Conservation (phyloP, 2,329 filamentous ascomycete species). For the Daldinia sp. region DNA sequence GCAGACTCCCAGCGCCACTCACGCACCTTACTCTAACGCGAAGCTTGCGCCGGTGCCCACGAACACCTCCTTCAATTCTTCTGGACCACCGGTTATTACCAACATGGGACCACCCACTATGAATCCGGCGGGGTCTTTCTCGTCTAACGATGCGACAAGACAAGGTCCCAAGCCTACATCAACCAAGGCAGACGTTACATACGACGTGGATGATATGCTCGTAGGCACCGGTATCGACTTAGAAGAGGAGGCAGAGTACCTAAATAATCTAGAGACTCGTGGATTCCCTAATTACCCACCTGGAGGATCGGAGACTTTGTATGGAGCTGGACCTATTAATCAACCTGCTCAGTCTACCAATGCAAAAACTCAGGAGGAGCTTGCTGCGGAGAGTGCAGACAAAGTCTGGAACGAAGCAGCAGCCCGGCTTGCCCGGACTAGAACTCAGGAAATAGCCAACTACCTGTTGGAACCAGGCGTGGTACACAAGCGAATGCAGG, state of each 20-base stretch:
- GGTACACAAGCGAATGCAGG: constrained; percentile 68
- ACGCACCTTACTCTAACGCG: constrained; percentile 47
- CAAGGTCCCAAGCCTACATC: constrained; percentile 72
- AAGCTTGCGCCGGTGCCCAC: constrained; percentile 47
- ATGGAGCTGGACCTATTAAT: constrained; percentile 74
- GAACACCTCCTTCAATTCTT: constrained; percentile 13
- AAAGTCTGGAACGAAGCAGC: constrained; percentile 75
- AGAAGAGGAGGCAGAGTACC: constrained; percentile 84
- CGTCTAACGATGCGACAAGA: constrained; percentile 51
- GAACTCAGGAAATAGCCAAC: constrained; percentile 77
- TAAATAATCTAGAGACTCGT: constrained; percentile 72
- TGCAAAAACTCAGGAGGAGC: constrained; percentile 69
- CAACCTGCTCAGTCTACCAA: constrained; percentile 65
- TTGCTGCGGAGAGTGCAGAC: constrained; percentile 73
- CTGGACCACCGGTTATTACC: constrained; percentile 43
- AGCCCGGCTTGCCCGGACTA: constrained; percentile 68
- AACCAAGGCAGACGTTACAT: constrained; percentile 68
- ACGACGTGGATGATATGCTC: constrained; percentile 86
- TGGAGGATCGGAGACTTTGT: constrained; percentile 69
- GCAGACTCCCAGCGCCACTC: constrained; percentile 43
- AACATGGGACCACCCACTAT: constrained; percentile 52
- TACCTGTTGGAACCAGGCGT: constrained; percentile 77
- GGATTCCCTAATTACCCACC: constrained; percentile 68
- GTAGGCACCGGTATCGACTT: constrained; percentile 89
- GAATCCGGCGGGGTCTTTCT: constrained; percentile 42